Evolutionary conservation across 2,329 filamentous ascomycete species (phyloP).

Genomic region (Chaetothyriales sp.): DNA sequence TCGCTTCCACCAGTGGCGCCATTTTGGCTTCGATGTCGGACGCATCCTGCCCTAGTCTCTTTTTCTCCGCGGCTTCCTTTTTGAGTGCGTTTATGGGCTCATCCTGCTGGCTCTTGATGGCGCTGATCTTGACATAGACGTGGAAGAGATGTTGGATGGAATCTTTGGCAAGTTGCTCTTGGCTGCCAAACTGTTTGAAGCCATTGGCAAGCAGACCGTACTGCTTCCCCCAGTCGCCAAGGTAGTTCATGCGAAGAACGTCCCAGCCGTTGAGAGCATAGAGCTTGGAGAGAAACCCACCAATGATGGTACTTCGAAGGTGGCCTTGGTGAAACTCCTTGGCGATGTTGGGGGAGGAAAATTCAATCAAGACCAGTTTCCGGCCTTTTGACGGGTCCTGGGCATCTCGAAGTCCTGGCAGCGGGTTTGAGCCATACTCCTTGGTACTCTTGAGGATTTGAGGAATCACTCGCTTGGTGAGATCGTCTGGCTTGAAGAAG

Average conservation of each 20-base stretch:
- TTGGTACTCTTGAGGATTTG: conserved; percentile 44
- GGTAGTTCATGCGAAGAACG: conserved; percentile 51
- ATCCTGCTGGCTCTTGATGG: conserved; percentile 42
- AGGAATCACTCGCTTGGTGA: conserved; percentile 45
- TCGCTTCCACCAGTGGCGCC: conserved; percentile 35
- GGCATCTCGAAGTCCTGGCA: conserved; percentile 46
- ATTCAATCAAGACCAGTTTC: conserved; percentile 45
- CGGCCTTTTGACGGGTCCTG: conserved; percentile 43
- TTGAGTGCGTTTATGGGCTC: conserved; percentile 43
- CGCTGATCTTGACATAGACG: conserved; percentile 52
- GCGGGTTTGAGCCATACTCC: conserved; percentile 47
- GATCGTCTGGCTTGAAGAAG: conserved; percentile 47
- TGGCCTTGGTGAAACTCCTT: conserved; percentile 55
- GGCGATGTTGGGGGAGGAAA: conserved; percentile 54
- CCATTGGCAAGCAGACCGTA: conserved; percentile 49
- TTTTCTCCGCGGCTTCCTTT: conserved; percentile 35
- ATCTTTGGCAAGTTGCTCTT: conserved; percentile 46
- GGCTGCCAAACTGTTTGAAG: conserved; percentile 47
- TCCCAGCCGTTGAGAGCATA: conserved; percentile 50
- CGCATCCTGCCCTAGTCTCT: conserved; percentile 36
- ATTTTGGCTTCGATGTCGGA: conserved; percentile 33
- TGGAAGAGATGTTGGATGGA: conserved; percentile 54
- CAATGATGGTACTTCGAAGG: conserved; percentile 53
- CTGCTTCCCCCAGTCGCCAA: conserved; percentile 57
- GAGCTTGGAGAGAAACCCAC: conserved; percentile 50